Conservation (phyloP, 1,284 basidiomycete genomes). For the Chalciporus sp. region DNA sequence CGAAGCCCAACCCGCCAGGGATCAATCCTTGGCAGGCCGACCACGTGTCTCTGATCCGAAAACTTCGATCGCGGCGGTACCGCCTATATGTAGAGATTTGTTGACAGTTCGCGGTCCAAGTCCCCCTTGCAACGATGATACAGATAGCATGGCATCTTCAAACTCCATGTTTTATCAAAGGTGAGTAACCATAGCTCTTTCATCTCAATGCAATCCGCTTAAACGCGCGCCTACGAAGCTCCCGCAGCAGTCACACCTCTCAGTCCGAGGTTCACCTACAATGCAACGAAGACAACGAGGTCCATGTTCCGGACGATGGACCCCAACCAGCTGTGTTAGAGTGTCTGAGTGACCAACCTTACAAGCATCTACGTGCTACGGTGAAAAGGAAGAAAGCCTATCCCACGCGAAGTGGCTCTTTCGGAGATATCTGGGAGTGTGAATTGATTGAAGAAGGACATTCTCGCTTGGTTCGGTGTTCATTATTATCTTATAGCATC, state of each 20-base stretch:
- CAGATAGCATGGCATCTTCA: slow-evolving; percentile 5
- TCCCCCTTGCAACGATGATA: slow-evolving; percentile 14
- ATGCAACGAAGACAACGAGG: slow-evolving; percentile 9
- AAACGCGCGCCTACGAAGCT: slow-evolving; percentile 12
- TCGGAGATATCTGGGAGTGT: slow-evolving; percentile 32
- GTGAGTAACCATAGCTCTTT: slow-evolving; percentile 6
- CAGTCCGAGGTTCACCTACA: slow-evolving; percentile 13
- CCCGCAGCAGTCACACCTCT: slow-evolving; percentile 17
- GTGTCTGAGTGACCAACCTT: slow-evolving; percentile 9
- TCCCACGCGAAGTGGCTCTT: slow-evolving; percentile 16
- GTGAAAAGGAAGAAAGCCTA: slow-evolving; percentile 17
- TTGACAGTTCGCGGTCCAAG: not conserved
- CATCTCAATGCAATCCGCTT: slow-evolving; percentile 3
- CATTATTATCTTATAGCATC: not conserved
- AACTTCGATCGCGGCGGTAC: not conserved
- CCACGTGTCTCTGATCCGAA: slow-evolving; percentile 6
- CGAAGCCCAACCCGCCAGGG: not conserved
- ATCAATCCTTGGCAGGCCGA: not conserved
- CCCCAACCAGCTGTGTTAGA: slow-evolving; percentile 7
- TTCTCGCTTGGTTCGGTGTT: slow-evolving; percentile 9
- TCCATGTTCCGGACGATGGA: not conserved
- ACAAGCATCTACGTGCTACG: slow-evolving; percentile 3
- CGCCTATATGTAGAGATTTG: slow-evolving; percentile 2
- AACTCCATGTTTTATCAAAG: slow-evolving; percentile 13
- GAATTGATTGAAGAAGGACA: slow-evolving; percentile 14